Evolutionary conservation across 2,329 filamentous ascomycete species (phyloP).

Genomic region (Penicillium sp.): DNA sequence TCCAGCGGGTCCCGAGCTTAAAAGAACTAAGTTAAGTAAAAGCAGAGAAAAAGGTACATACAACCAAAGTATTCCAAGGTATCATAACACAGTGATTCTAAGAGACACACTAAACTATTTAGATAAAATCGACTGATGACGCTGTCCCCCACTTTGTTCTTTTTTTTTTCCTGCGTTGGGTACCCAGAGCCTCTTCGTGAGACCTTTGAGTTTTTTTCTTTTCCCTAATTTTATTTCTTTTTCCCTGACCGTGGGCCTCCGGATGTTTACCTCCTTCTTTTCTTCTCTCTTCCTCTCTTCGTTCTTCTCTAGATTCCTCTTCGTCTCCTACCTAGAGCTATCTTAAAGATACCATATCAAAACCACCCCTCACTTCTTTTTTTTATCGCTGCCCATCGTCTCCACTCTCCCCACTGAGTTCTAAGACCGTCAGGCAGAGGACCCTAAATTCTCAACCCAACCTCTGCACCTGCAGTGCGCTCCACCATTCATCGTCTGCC

Average conservation of each 20-base stretch:
- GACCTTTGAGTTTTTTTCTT: slow-evolving; percentile 11
- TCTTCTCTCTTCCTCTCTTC: slow-evolving; percentile 1
- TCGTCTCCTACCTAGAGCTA: not conserved
- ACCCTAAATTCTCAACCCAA: slow-evolving; percentile 20
- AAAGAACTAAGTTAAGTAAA: not conserved
- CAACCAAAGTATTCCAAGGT: not conserved
- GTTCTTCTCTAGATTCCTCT: slow-evolving; percentile 1
- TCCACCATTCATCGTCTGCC: slow-evolving; percentile 20
- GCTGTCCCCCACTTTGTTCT: slow-evolving; percentile 12
- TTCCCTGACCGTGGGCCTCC: slow-evolving; percentile 4
- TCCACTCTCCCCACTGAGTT: slow-evolving; percentile 21
- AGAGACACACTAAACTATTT: no score
- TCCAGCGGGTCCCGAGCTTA: slow-evolving; percentile 21
- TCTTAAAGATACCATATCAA: slow-evolving; percentile 1
- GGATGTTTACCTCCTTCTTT: slow-evolving; percentile 2
- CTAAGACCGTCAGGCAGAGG: slow-evolving; percentile 24
- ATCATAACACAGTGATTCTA: not conserved
- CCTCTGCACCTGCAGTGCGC: slow-evolving; percentile 24
- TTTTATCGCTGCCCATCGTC: slow-evolving; percentile 15
- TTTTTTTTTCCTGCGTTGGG: slow-evolving; percentile 18
- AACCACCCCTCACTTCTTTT: slow-evolving; percentile 13
- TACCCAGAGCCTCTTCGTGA: slow-evolving; percentile 24
- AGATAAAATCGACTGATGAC: slow-evolving; percentile 9
- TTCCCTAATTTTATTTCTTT: not conserved
- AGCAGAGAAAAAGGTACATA: not conserved